These are phyloP conservation scores for Elymus sibiricus DNA, from an alignment of 176 grass and related monocot species.

Conservation along the genomic window DNA sequence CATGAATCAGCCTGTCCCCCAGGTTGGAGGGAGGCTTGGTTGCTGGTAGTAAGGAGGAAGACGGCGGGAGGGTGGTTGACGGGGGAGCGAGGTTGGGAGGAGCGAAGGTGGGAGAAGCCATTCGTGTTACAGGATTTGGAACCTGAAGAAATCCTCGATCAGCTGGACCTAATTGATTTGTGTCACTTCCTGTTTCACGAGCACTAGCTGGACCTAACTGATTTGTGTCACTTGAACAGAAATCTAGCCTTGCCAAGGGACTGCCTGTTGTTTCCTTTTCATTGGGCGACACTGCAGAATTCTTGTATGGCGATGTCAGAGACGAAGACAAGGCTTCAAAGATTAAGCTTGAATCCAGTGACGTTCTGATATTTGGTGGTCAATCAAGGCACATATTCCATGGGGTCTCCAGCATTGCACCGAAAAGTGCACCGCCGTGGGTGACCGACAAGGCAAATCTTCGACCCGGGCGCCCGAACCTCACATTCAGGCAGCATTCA, in stretches of 20 bases:
- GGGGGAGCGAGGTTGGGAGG: too few species aligned
- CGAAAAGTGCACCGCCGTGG: slow-evolving; percentile 18
- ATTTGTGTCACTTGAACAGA: too few species aligned
- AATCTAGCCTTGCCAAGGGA: neutral
- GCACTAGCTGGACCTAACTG: too few species aligned
- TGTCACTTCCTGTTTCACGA: too few species aligned
- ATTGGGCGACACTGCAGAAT: slow-evolving; percentile 41
- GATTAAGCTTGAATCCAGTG: slow-evolving; percentile 50
- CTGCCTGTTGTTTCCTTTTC: slow-evolving; percentile 67
- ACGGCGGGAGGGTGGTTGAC: too few species aligned
- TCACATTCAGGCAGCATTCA: slow-evolving; percentile 66
- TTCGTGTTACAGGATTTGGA: too few species aligned
- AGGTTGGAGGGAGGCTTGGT: too few species aligned
- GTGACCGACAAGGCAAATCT: slow-evolving; percentile 34
- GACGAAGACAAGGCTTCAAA: slow-evolving; percentile 29
- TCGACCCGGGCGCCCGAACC: slow-evolving; percentile 48
- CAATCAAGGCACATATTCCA: slow-evolving; percentile 51
- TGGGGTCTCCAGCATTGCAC: slow-evolving; percentile 31
- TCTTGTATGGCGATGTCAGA: slow-evolving; percentile 41
- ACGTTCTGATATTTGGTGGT: slow-evolving; percentile 60
- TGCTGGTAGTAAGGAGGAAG: too few species aligned
- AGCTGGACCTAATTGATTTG: too few species aligned
- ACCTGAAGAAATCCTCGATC: too few species aligned
- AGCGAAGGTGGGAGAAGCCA: too few species aligned
- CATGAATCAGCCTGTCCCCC: too few species aligned